Evolutionary conservation across 352 stramenopile species (phyloP), one percentile per base, ranked within the genome.

Genomic region (Pythium vanterpoolii): DNA sequence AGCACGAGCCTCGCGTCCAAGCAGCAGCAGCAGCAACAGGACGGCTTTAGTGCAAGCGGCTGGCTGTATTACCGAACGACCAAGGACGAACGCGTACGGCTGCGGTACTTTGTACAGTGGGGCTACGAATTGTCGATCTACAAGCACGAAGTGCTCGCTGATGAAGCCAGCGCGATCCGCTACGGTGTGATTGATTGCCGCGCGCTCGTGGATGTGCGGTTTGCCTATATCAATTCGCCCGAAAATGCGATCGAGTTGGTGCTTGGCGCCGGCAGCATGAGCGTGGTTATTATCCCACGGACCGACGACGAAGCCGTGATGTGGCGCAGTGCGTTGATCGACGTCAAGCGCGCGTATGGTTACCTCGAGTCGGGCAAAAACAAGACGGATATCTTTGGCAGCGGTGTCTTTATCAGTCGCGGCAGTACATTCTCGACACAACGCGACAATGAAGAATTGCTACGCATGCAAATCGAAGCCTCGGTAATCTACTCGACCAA

Each of bases 51-150:
- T 36, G 80, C 82, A 0, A 86, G 80, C 26, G 86, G 86, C 9
- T 95, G 86, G 86, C 66, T 95, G 1, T 95, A 90, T 54, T 95
- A 95, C 47, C 82, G 83, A 26, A 93, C 82, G 1, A 86, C 81
- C 8, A 90, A 77, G 8, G 83, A 93, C 60, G 84, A 96, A 49
- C 86, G 86, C 3, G 79, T 93, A 19, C 83, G 84, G 8, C 68
- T 88, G 47, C 84, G 86, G 4, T 96, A 92, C 62, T 96, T 96
- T 49, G 85, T 96, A 33, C 84, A 92, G 50, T 93, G 82, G 81
- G 86, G 86, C 9, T 91, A 89, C 58, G 86, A 96, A 47, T 67
- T 96, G 10, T 93, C 86, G 7, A 96, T 96, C 61, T 96, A 93
- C 71, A 96, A 96, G 71, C 86, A 96, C 67, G 84, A 94, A 54